phyloP scores from a whole-genome alignment of 2,329 filamentous ascomycete species.

The Pseudogymnoascus sp. region DNA sequence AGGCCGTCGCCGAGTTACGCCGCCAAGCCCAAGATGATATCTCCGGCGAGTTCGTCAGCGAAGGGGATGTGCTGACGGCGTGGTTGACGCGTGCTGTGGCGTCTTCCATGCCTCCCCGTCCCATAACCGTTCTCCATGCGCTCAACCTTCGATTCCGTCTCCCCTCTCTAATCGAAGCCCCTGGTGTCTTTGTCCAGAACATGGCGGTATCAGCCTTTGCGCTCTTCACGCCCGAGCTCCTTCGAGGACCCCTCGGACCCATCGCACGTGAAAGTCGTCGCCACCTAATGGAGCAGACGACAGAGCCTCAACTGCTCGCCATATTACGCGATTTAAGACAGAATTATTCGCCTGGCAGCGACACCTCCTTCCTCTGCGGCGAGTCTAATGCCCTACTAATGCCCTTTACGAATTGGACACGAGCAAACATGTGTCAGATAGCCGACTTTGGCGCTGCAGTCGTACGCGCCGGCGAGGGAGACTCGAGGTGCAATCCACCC shows the following conservation, averaged over 20 bases:
- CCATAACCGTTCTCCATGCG: constrained; percentile 32
- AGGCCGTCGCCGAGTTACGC: constrained; percentile 26
- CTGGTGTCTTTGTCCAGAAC: constrained; percentile 21
- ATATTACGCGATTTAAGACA: constrained; percentile 24
- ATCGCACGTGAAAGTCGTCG: constrained; percentile 26
- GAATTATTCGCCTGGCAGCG: constrained; percentile 10
- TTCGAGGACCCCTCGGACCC: constrained; percentile 22
- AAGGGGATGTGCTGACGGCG: constrained; percentile 37
- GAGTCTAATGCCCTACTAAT: constrained; percentile 27
- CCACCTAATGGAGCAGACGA: constrained; percentile 29
- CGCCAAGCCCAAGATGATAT: constrained; percentile 27
- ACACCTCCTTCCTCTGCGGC: constrained; percentile 27
- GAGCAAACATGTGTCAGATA: constrained; percentile 28
- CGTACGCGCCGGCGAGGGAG: background rate
- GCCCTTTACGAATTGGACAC: constrained; percentile 33
- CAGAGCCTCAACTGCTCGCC: constrained; percentile 29
- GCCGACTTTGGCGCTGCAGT: constrained; percentile 29
- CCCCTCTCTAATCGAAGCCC: constrained; percentile 23
- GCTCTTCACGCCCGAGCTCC: constrained; percentile 19
- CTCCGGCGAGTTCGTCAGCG: constrained; percentile 31
- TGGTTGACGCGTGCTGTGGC: constrained; percentile 30
- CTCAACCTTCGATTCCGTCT: constrained; percentile 31
- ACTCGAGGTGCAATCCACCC: background rate
- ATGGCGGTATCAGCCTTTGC: constrained; percentile 23
- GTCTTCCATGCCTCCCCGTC: constrained; percentile 21